Conservation (phyloP, 2,329 filamentous ascomycete genomes). For the Venturia nashicola region DNA sequence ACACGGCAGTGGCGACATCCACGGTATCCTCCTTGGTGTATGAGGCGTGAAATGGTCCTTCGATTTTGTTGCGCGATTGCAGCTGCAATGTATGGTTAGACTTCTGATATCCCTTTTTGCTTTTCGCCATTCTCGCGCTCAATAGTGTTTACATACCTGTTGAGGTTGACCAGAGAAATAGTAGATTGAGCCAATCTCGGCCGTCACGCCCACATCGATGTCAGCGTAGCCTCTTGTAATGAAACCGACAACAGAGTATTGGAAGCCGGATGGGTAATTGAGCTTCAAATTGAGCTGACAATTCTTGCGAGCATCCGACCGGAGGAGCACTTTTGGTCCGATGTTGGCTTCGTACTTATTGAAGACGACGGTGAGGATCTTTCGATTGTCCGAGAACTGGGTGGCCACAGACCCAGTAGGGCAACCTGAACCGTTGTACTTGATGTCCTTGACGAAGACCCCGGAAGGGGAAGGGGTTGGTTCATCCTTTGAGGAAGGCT, state of each 20-base stretch:
- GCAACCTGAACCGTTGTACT: slow-evolving; percentile 37
- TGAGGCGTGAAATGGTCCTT: slow-evolving; percentile 24
- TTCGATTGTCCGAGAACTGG: slow-evolving; percentile 30
- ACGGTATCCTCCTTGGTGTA: slow-evolving; percentile 29
- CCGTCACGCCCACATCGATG: slow-evolving; percentile 34
- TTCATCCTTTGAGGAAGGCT: slow-evolving; percentile 11
- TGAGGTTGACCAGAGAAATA: slow-evolving; percentile 38
- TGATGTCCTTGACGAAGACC: slow-evolving; percentile 31
- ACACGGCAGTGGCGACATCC: slow-evolving; percentile 34
- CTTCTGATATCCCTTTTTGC: not conserved
- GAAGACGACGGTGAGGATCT: slow-evolving; percentile 40
- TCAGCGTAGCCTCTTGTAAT: slow-evolving; percentile 40
- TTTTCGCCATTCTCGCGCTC: not conserved
- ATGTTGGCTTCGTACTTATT: slow-evolving; percentile 39
- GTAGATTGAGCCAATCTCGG: slow-evolving; percentile 40
- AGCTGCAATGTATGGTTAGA: slow-evolving; percentile 16
- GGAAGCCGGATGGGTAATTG: slow-evolving; percentile 38
- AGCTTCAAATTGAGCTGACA: slow-evolving; percentile 43
- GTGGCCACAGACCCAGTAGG: slow-evolving; percentile 31
- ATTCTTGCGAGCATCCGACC: slow-evolving; percentile 37
- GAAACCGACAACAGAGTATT: slow-evolving; percentile 40
- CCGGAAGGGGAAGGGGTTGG: slow-evolving; percentile 6
- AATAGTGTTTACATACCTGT: slow-evolving; percentile 22
- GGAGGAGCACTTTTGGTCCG: slow-evolving; percentile 26
- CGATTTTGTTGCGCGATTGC: slow-evolving; percentile 27